phyloP scores from a whole-genome alignment of 2,329 filamentous ascomycete species.

The Calonectria naviculata region DNA sequence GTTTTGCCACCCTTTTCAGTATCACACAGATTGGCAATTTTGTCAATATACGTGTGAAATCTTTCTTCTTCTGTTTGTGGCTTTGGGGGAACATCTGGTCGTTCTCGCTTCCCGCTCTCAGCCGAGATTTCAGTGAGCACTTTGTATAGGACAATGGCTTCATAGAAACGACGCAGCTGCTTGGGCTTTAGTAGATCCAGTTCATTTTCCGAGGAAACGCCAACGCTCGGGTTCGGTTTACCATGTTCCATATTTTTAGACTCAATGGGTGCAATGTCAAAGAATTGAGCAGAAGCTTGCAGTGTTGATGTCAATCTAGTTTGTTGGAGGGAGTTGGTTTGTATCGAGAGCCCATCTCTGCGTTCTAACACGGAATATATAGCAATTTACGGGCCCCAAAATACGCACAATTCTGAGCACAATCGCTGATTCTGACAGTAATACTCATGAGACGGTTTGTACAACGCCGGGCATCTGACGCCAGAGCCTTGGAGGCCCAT shows the following conservation, averaged over 20 bases:
- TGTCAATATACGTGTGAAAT: conserved; percentile 45
- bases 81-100: background rate
- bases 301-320: background rate
- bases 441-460: background rate
- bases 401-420: background rate
- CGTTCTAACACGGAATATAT: background rate
- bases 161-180: conserved; percentile 41
- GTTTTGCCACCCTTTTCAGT: conserved; percentile 40
- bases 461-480: conserved; percentile 14
- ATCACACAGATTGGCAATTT: conserved; percentile 46
- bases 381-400: background rate
- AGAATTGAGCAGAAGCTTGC: background rate
- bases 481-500: conserved; percentile 35
- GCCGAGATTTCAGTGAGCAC: conserved; percentile 35
- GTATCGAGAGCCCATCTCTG: background rate
- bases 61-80: conserved; percentile 31
- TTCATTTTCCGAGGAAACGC: background rate
- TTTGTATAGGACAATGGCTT: conserved; percentile 40
- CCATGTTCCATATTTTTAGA: background rate
- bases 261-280: background rate
- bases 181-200: conserved; percentile 24
- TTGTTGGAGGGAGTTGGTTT: background rate
- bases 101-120: conserved; percentile 2
- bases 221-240: background rate
- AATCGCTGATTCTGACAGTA: background rate